Evolutionary conservation across 768 basidiomycete species (phyloP).

Genomic region (Leccinum fibrillosum): DNA sequence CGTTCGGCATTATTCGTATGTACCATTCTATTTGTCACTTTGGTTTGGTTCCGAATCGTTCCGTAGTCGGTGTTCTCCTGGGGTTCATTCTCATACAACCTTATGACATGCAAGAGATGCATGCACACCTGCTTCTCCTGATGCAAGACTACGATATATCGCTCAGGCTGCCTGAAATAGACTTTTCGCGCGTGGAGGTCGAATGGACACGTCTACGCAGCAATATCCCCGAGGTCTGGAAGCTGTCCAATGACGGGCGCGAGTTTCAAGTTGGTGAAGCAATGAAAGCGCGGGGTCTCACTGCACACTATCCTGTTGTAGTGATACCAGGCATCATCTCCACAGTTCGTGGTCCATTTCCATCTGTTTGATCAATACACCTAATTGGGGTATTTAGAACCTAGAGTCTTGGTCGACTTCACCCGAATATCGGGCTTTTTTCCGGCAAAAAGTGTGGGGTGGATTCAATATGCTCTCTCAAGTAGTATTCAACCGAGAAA

Average conservation of each 20-base stretch:
- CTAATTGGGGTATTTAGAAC: slow-evolving; percentile 41
- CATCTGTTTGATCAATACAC: not conserved
- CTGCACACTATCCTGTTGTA: slow-evolving; percentile 74
- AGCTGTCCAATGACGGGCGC: slow-evolving; percentile 73
- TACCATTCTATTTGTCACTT: slow-evolving; percentile 9
- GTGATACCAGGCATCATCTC: slow-evolving; percentile 90
- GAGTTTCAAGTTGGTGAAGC: slow-evolving; percentile 76
- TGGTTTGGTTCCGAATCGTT: slow-evolving; percentile 1
- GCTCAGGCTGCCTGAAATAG: slow-evolving; percentile 59
- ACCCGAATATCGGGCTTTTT: slow-evolving; percentile 81
- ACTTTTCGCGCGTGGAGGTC: slow-evolving; percentile 62
- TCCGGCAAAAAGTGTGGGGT: slow-evolving; percentile 85
- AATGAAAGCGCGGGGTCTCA: slow-evolving; percentile 60
- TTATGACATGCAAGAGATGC: slow-evolving; percentile 63
- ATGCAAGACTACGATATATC: slow-evolving; percentile 71
- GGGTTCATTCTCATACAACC: slow-evolving; percentile 68
- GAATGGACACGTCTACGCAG: slow-evolving; percentile 69
- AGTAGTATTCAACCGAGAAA: slow-evolving; percentile 77
- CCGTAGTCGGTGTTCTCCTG: slow-evolving; percentile 59
- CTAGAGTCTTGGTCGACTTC: slow-evolving; percentile 94
- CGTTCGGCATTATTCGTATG: slow-evolving; percentile 62
- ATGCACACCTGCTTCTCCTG: slow-evolving; percentile 60
- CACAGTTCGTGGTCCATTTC: slow-evolving; percentile 50
- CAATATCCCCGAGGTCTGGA: slow-evolving; percentile 79
- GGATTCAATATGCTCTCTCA: slow-evolving; percentile 83